Percentiles rank a stretch among this genome's conserved stretches.
phyloP scores from a whole-genome alignment of 164 flowering plant species.

The Piper longum region DNA sequence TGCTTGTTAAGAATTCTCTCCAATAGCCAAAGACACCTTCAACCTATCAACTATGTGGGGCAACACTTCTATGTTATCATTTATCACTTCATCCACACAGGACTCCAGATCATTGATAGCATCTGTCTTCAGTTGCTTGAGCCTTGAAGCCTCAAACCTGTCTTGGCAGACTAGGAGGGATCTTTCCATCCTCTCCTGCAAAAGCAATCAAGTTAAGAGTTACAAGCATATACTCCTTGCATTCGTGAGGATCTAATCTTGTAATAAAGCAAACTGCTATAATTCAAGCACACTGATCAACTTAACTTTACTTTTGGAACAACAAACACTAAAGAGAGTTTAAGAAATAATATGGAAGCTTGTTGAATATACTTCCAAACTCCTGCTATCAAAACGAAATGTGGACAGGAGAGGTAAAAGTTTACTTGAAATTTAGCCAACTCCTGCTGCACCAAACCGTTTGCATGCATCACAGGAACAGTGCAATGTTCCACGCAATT shows the following conservation, averaged over 20 bases:
- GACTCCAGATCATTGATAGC: constrained; percentile 48
- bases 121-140: constrained; percentile 28
- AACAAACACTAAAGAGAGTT: background rate
- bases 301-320: background rate
- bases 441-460: constrained; percentile 61
- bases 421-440: constrained; percentile 87
- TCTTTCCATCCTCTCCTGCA: constrained; percentile 68
- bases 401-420: background rate
- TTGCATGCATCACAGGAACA: constrained; percentile 66
- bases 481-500: constrained; percentile 85
- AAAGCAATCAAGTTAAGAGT: background rate
- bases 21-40: constrained; percentile 29
- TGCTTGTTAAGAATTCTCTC: background rate
- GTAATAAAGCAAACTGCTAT: background rate
- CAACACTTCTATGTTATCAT: constrained; percentile 47
- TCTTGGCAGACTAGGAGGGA: constrained; percentile 93
- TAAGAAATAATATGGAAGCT: background rate
- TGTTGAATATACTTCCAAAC: background rate
- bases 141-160: constrained; percentile 68
- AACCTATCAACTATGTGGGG: constrained; percentile 53
- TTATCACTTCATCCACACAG: constrained; percentile 58
- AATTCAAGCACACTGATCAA: too few species aligned
- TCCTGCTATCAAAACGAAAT: background rate
- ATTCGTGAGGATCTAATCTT: too few species aligned
- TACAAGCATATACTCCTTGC: too few species aligned